Evolutionary conservation across 2,329 filamentous ascomycete genomes (phyloP), one percentile per base, ranked within the genome.

Genomic region (Moelleriella libera): DNA sequence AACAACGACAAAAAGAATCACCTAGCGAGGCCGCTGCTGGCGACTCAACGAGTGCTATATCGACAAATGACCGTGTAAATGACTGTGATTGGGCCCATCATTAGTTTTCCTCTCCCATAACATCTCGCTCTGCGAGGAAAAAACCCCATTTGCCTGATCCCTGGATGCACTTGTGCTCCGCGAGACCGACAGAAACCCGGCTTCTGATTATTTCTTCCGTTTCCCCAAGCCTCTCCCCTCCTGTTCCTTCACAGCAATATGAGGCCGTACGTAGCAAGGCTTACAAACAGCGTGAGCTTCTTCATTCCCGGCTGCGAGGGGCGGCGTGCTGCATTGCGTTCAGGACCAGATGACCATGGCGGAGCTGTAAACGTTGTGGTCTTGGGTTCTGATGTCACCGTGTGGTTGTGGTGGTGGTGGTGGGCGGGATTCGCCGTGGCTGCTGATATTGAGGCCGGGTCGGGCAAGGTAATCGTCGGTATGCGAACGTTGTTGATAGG

Each of bases 221-320:
- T 42, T 28, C 41, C 41, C 9, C 21, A 28, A n/a, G 7, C 10
- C 12, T n/a, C 10, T 11, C 41, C 10, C n/a, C 8, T 28, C 5
- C 41, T 9, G 41, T 7, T 14, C 5, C 41, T 28, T 40, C 37
- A 50, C 21, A 50, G 43, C 44, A 50, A 14, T 9, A 50, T 50
- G 12, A 50, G 34, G 3, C 48, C 48, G 31, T 50, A 50, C 12
- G 46, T 50, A 11, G 30, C 48, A 14, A 50, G 44, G 9, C 48
- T 46, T 6, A 48, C 48, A 32, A 50, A 46, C 10, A 50, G 14
- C 29, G 43, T 46, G 10, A 50, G 48, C 41, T 50, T 50, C 11
- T 44, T 37, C 48, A 50, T 32, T 4, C 48, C 48, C 6, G 48
- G 48, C 44, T 50, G 31, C 29, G 48, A 46, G 5, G 48, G 48